Conservation (phyloP, 1,284 basidiomycete genomes). For the Fomitiporia mediterranea region DNA sequence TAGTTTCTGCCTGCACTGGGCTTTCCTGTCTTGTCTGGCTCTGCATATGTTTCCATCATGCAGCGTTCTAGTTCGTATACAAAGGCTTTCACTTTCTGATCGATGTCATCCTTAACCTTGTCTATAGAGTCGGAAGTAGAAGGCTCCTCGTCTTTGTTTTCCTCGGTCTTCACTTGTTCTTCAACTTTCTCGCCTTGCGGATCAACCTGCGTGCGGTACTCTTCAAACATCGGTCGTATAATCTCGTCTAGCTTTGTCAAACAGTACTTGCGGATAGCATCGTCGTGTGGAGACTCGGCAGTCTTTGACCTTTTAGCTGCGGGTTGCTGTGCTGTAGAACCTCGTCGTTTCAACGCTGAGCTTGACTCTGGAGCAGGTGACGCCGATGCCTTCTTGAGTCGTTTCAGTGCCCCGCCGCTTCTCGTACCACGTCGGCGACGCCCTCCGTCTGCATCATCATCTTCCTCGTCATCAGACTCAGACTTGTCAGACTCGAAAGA, state of each 20-base stretch:
- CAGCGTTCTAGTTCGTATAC: constrained; percentile 64
- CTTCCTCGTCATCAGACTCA: constrained; percentile 17
- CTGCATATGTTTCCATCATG: constrained; percentile 66
- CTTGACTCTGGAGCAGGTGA: constrained; percentile 14
- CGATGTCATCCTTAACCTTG: constrained; percentile 52
- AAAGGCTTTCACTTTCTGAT: constrained; percentile 53
- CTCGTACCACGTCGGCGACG: constrained; percentile 6
- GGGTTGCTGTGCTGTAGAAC: constrained; percentile 21
- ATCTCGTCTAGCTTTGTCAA: constrained; percentile 65
- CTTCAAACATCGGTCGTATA: constrained; percentile 61
- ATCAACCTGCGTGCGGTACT: constrained; percentile 43
- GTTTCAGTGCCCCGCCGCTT: constrained; percentile 15
- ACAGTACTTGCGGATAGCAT: constrained; percentile 72
- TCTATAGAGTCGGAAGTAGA: constrained; percentile 33
- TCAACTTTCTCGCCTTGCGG: constrained; percentile 23
- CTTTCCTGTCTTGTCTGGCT: constrained; percentile 70
- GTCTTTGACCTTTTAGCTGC: constrained; percentile 39
- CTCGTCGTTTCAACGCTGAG: constrained; percentile 14
- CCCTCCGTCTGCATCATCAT: constrained; percentile 7
- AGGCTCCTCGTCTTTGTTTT: constrained; percentile 24
- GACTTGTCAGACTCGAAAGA: constrained; percentile 26
- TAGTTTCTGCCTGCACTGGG: constrained; percentile 68
- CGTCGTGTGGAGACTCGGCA: constrained; percentile 44
- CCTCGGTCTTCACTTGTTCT: constrained; percentile 26
- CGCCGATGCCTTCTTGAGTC: constrained; percentile 15